Evolutionary conservation across 306 rosid genomes (phyloP).

Genomic region (Cicer judaicum): DNA sequence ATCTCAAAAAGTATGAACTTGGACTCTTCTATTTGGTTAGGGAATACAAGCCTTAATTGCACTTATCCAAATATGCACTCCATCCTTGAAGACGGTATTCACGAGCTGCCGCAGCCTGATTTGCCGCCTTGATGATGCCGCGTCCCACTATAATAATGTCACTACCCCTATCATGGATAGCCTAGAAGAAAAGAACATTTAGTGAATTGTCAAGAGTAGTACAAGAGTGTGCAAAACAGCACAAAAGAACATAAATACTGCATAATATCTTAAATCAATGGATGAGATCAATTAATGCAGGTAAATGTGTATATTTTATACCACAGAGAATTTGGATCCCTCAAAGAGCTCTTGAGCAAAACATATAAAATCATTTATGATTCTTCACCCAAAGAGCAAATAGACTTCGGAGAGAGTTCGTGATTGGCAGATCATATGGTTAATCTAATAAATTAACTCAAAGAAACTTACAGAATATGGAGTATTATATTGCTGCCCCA

Average conservation of each 20-base stretch:
- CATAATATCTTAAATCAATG: no score
- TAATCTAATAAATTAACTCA: not conserved
- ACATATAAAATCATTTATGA: no score
- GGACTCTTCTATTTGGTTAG: not conserved
- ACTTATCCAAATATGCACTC: slow-evolving; percentile 77
- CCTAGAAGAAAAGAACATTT: slow-evolving; percentile 57
- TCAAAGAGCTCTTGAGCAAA: no score
- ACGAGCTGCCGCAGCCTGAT: slow-evolving; percentile 67
- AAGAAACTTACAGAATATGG: slow-evolving; percentile 75
- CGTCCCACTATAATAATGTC: slow-evolving; percentile 90
- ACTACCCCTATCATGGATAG: slow-evolving; percentile 73
- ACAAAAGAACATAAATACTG: slow-evolving; percentile 1
- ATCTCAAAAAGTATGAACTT: not conserved
- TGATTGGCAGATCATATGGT: not conserved
- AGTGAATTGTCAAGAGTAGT: slow-evolving; percentile 12
- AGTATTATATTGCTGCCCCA: slow-evolving; percentile 94
- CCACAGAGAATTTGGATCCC: no score
- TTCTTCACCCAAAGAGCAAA: not conserved
- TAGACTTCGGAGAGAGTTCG: not conserved
- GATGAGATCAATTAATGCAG: no score
- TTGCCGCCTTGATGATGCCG: slow-evolving; percentile 78
- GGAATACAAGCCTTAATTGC: slow-evolving; percentile 38
- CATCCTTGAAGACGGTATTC: slow-evolving; percentile 87
- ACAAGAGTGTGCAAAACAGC: slow-evolving; percentile 25
- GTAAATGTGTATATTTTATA: no score